A percentile compares a stretch with the other conserved stretches of the same genome.
Evolutionary conservation across 345 rosid genomes (phyloP).

Genomic region (Balakata baccata): DNA sequence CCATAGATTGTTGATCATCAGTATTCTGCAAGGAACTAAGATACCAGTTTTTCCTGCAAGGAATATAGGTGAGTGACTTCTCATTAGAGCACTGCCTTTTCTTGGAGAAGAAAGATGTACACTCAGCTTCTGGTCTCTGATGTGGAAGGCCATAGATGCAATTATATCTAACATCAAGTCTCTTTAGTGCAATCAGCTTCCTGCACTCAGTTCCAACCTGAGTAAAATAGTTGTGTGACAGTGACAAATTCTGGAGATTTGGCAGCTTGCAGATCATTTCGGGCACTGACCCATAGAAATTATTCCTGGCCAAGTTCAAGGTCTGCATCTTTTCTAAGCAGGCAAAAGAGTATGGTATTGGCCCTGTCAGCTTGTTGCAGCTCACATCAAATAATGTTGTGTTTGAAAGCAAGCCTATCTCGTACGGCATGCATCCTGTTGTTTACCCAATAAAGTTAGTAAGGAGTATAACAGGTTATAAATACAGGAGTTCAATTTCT

Average conservation of each 20-base stretch:
- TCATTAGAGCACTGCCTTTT: conserved; percentile 16
- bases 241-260: conserved; percentile 22
- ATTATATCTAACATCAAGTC: conserved; percentile 43
- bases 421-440: conserved; percentile 42
- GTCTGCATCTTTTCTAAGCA: conserved; percentile 37
- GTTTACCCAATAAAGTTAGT: too few relatives aligned
- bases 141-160: conserved; percentile 49
- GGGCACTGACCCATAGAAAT: conserved; percentile 45
- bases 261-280: conserved; percentile 47
- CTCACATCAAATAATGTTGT: conserved; percentile 41
- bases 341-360: conserved; percentile 49
- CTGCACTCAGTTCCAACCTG: conserved; percentile 49
- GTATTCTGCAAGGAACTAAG: background rate
- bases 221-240: conserved; percentile 53
- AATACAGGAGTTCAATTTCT: too few relatives aligned
- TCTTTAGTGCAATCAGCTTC: conserved; percentile 27
- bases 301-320: conserved; percentile 39
- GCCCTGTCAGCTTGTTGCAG: conserved; percentile 41
- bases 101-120: conserved; percentile 34
- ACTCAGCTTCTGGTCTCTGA: conserved; percentile 35
- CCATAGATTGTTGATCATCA: background rate
- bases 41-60: conserved; percentile 26
- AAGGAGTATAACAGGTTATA: too few relatives aligned
- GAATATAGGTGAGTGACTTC: conserved; percentile 27
- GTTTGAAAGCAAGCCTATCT: conserved; percentile 41